phyloP scores from a whole-genome alignment of 2,329 filamentous ascomycete genomes.

The Neopestalotiopsis sp. region DNA sequence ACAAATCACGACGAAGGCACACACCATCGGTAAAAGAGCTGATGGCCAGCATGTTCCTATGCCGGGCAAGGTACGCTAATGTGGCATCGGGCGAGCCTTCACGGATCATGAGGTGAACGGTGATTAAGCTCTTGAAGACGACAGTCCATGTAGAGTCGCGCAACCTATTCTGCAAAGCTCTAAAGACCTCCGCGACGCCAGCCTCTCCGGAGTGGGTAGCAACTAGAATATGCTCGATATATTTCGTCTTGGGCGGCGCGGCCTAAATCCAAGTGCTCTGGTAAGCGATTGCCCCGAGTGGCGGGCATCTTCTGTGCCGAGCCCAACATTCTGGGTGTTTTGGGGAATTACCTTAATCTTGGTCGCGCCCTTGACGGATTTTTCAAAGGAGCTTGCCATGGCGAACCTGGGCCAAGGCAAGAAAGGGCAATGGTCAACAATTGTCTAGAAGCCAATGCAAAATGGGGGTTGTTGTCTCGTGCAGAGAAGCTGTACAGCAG shows the following conservation, averaged over 20 bases:
- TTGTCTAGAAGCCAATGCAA: neutral
- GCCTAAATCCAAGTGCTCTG: slow-evolving; percentile 59
- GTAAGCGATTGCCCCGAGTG: slow-evolving; percentile 23
- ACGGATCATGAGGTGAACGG: slow-evolving; percentile 95
- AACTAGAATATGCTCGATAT: slow-evolving; percentile 96
- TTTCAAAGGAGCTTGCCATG: slow-evolving; percentile 94
- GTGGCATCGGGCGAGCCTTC: slow-evolving; percentile 92
- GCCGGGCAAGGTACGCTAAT: slow-evolving; percentile 80
- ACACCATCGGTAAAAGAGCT: slow-evolving; percentile 91
- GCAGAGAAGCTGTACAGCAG: slow-evolving; percentile 6
- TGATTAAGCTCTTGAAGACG: slow-evolving; percentile 96
- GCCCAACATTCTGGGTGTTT: neutral
- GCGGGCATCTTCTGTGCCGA: neutral
- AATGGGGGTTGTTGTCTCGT: slow-evolving; percentile 11
- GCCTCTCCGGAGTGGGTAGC: slow-evolving; percentile 95
- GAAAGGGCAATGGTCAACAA: neutral
- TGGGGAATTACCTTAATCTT: slow-evolving; percentile 81
- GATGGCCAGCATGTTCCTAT: slow-evolving; percentile 83
- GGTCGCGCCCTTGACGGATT: slow-evolving; percentile 97
- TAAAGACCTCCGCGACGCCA: slow-evolving; percentile 94
- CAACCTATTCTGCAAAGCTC: slow-evolving; percentile 84
- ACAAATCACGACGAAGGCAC: slow-evolving; percentile 37
- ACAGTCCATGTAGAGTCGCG: slow-evolving; percentile 99
- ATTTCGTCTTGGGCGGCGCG: slow-evolving; percentile 97
- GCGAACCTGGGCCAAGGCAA: slow-evolving; percentile 8